Conservation (phyloP, 106 monocot species). For the Platanthera zijinensis region DNA sequence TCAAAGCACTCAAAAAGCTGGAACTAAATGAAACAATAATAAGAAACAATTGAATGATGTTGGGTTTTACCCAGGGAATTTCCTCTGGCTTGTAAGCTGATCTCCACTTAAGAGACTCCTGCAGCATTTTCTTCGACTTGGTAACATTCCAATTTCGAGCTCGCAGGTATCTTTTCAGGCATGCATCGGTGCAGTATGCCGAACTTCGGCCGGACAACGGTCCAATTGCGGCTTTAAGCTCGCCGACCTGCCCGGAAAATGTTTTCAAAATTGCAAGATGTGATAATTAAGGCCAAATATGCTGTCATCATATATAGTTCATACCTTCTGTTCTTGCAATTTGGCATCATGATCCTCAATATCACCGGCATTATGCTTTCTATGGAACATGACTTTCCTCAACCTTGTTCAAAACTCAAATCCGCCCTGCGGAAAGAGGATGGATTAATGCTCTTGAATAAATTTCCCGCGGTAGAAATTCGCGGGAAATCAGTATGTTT, state of each 20-base stretch:
- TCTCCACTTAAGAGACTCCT: constrained; percentile 38
- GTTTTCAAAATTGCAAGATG: background rate
- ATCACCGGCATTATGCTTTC: constrained; percentile 7
- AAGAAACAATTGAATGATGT: background rate
- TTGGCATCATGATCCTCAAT: constrained; percentile 2
- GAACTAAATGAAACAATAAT: background rate
- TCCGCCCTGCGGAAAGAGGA: background rate
- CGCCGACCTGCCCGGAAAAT: constrained; percentile 14
- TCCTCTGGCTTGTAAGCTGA: constrained; percentile 31
- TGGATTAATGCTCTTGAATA: background rate
- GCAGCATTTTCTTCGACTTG: constrained; percentile 37
- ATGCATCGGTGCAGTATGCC: constrained; percentile 25
- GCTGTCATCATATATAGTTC: background rate
- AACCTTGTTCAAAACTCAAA: background rate
- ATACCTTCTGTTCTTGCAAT: constrained; percentile 15
- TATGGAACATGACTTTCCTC: constrained; percentile 8
- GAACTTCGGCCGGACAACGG: constrained; percentile 15
- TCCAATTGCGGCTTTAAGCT: constrained; percentile 30
- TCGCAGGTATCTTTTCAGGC: constrained; percentile 34
- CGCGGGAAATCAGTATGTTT: background rate
- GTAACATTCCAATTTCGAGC: constrained; percentile 34
- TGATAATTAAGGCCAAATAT: background rate
- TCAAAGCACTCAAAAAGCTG: background rate
- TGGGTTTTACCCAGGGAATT: constrained; percentile 27
- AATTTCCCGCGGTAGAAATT: background rate